Percentiles rank a stretch among this genome's conserved stretches.
Evolutionary conservation across 1,139 yeast genomes (phyloP).

Genomic region (Yamadazyma spencermartinsiae): DNA sequence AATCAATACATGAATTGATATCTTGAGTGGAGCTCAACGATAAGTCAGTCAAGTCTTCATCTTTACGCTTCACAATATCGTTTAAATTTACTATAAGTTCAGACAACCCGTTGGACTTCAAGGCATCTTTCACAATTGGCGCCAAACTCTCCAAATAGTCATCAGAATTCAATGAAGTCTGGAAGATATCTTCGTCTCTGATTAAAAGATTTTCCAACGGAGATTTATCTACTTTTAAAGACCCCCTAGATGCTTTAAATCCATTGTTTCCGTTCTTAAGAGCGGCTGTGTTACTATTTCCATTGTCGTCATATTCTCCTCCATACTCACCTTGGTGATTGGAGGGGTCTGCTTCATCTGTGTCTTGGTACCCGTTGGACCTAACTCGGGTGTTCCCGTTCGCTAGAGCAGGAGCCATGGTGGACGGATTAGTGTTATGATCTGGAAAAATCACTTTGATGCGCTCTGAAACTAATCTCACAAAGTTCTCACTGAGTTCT

Average conservation of each 20-base stretch:
- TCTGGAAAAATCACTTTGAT: slow-evolving; percentile 2
- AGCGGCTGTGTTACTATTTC: not conserved
- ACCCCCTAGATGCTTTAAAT: slow-evolving; percentile 3
- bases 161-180: slow-evolving; percentile 56
- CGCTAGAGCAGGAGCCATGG: slow-evolving; percentile 13
- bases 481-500: too few relatives aligned
- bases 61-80: slow-evolving; percentile 58
- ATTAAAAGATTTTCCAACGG: slow-evolving; percentile 42
- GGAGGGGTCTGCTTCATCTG: not conserved
- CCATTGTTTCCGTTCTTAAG: slow-evolving; percentile 5
- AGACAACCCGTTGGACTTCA: slow-evolving; percentile 54
- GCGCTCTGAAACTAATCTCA: too few relatives aligned
- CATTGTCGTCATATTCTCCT: not conserved
- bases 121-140: slow-evolving; percentile 73
- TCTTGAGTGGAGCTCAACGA: slow-evolving; percentile 66
- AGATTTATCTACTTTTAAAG: slow-evolving; percentile 23
- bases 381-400: slow-evolving; percentile 3
- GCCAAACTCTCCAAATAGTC: slow-evolving; percentile 80
- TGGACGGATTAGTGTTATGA: not conserved
- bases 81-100: slow-evolving; percentile 58
- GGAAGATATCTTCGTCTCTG: slow-evolving; percentile 48
- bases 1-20: slow-evolving; percentile 52
- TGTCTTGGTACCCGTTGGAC: not conserved
- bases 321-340: not conserved
- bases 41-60: slow-evolving; percentile 60